Evolutionary conservation across 495 filamentous ascomycete species (phyloP), one percentile per base, ranked within the genome.

Genomic region (Penicillium riverlandense): DNA sequence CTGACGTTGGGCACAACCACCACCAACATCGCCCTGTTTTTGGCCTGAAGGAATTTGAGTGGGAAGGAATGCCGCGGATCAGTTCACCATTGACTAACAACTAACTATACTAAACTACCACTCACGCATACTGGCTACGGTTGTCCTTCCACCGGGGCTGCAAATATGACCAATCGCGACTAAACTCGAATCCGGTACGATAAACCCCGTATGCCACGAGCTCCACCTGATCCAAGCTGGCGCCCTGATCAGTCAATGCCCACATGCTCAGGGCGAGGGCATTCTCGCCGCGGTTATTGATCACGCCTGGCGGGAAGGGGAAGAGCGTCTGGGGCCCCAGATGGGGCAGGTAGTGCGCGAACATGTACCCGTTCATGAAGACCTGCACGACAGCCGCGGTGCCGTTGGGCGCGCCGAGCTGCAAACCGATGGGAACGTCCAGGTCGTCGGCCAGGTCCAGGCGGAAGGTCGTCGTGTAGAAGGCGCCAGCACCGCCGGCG

Each of bases 391-490:
- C 53, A 5, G 61, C 59, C 0, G 50, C 44, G 1, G 54, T 62
- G 9, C 52, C 55, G 15, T 37, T 38, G 2, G 55, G 44, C 3
- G 62, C 59, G 12, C 45, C 53, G 1, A 69, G 35, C 29, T 59
- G 55, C 22, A 72, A 52, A 9, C 58, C 57, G 35, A 74, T 51
- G 16, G 70, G 68, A 8, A 71, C 60, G 40, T 73, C 71, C 16
- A 66, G 48, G 39, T 61, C 66, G 6, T 30, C 36, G 38, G 61
- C 57, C 9, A 86, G 41, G 40, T 78, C 55, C 11, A 88, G 61
- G 9, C 65, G 59, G 45, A 88, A 74, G 3, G 59, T 59, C 0
- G 79, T 75, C 14, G 71, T 70, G 55, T 82, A 87, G 62, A 83
- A 87, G 5, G 58, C 57, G 1, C 79, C 69, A 5, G 74, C 77